phyloP scores from a whole-genome alignment of 2,329 filamentous ascomycete species.

The Bertia moriformis region DNA sequence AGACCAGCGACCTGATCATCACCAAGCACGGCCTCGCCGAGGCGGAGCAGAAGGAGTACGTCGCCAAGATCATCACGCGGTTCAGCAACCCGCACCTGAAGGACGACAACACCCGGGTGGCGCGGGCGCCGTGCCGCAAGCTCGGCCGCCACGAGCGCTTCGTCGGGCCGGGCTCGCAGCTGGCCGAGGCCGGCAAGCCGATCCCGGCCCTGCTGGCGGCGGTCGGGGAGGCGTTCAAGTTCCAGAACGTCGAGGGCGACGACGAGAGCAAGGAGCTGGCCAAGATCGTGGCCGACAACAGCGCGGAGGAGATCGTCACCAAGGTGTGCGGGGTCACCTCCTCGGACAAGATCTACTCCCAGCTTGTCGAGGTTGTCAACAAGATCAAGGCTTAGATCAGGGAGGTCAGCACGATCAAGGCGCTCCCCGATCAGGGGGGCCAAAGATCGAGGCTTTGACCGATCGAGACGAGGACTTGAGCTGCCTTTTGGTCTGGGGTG shows the following conservation, averaged over 20 bases:
- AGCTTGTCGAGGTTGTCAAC: slow-evolving; percentile 64
- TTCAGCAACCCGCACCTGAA: slow-evolving; percentile 89
- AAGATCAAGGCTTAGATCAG: slow-evolving; percentile 59
- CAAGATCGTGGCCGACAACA: slow-evolving; percentile 65
- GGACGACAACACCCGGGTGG: slow-evolving; percentile 87
- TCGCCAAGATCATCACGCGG: slow-evolving; percentile 78
- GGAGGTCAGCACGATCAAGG: too few relatives aligned
- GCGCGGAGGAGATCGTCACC: slow-evolving; percentile 59
- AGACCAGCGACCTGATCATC: slow-evolving; percentile 77
- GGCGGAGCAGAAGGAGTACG: slow-evolving; percentile 70
- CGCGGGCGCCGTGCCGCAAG: slow-evolving; percentile 90
- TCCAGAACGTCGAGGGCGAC: slow-evolving; percentile 86
- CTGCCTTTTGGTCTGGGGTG: too few relatives aligned
- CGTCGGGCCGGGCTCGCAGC: slow-evolving; percentile 76
- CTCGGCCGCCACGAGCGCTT: slow-evolving; percentile 90
- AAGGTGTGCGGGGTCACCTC: slow-evolving; percentile 71
- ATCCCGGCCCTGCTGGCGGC: slow-evolving; percentile 65
- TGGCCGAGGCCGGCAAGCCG: slow-evolving; percentile 68
- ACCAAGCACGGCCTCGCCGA: slow-evolving; percentile 69
- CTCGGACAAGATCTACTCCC: slow-evolving; percentile 61
- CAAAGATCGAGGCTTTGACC: too few relatives aligned
- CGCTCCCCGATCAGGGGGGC: too few relatives aligned
- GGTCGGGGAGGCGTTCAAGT: slow-evolving; percentile 82
- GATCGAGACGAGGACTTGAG: too few relatives aligned
- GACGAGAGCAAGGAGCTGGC: slow-evolving; percentile 79